Evolutionary conservation across 345 rosid genomes (phyloP), one percentile per base, ranked within the genome.

Genomic region (Erysimum cheiranthoides): DNA sequence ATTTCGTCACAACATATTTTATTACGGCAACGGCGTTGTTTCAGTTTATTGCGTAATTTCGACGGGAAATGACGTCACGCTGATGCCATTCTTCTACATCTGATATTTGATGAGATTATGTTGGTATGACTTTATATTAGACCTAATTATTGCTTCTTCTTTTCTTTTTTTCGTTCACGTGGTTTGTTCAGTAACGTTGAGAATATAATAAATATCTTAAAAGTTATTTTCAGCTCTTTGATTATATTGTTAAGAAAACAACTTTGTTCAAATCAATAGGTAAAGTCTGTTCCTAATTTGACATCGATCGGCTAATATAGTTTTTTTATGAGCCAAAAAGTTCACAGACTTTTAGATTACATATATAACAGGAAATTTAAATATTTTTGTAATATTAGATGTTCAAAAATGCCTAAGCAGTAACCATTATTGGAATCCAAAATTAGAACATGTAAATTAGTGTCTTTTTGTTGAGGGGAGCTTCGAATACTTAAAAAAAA

Each of bases 11-110:
- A 40, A 57, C 58, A 63, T 18, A 21, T 47, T 16, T 50, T 21
- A 8, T 40, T 13, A 40, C 45, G 66, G 25, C 67, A 64, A 31
- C 53, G 39, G 21, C 40, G 30, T 73, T 38, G 21, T 16, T 40
- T 47, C 21, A n/a, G 43, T 3, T 4, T 0, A 60, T 50, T 66
- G 5, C 40, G 73, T 67, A 46, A 47, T 28, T 5, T 57, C 10
- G 54, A 47, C 76, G 73, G 68, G 4, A 71, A 77, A 49, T 71
- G 73, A 64, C 49, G 80, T 71, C 80, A 71, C 18, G 6, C 40
- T 71, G 72, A 71, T 58, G 52, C 11, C 39, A 64, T 71, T 53
- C 8, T 52, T 30, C 10, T 9, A 12, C 46, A 12, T 40, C 7
- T 61, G 58, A 42, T 60, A 30, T 40, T 25, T 63, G 50, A 50